phyloP scores from a whole-genome alignment of 2,329 filamentous ascomycete genomes.

The Diaporthe sp. region DNA sequence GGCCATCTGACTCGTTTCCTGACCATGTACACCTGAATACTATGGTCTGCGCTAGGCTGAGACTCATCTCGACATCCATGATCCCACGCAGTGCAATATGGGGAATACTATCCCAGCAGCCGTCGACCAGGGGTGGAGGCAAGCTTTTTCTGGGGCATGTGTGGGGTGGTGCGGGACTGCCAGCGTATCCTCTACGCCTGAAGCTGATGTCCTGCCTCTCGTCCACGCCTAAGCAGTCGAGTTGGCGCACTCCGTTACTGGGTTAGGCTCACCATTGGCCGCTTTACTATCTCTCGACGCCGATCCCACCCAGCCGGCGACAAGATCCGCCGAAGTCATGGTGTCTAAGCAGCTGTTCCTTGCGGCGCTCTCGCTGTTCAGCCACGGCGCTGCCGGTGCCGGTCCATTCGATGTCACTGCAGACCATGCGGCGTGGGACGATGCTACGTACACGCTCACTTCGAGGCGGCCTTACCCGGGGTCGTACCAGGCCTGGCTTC shows the following conservation, averaged over 20 bases:
- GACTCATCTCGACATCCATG: neutral
- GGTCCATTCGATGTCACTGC: neutral
- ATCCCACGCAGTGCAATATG: neutral
- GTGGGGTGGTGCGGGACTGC: neutral
- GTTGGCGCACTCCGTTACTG: neutral
- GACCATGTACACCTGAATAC: neutral
- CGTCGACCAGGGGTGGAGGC: neutral
- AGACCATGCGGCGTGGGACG: neutral
- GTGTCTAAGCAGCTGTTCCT: neutral
- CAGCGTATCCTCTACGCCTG: neutral
- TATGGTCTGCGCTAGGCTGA: neutral
- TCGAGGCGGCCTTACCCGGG: neutral
- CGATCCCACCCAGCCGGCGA: neutral
- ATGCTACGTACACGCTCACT: constrained; percentile 1
- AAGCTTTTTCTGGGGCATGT: neutral
- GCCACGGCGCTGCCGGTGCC: neutral
- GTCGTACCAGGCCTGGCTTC: neutral
- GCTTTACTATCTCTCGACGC: neutral
- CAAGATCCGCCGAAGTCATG: neutral
- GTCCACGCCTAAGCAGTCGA: no score
- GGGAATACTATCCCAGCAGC: neutral
- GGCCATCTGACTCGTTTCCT: neutral
- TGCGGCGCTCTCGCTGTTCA: neutral
- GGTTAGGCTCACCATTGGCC: neutral
- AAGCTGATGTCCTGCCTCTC: neutral